phyloP scores from a whole-genome alignment of 768 basidiomycete genomes.

The Termitomyces sp. region DNA sequence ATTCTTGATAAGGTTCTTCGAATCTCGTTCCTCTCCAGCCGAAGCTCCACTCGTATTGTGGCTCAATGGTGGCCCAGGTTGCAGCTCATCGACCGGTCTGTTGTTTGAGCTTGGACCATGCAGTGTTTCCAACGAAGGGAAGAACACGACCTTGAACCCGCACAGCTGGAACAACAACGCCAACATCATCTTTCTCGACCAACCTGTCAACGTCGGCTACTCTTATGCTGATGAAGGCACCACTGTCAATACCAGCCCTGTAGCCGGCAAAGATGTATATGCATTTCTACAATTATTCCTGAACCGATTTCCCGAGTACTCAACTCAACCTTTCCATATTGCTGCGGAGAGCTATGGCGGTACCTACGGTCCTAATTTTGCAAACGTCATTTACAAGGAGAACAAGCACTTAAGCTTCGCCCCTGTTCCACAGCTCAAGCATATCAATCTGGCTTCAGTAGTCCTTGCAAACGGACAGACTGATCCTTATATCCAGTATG shows the following conservation, averaged over 20 bases:
- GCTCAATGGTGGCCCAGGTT: slow-evolving; percentile 80
- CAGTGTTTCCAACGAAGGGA: slow-evolving; percentile 59
- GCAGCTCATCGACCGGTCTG: slow-evolving; percentile 75
- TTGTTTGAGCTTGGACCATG: slow-evolving; percentile 94
- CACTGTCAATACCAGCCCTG: slow-evolving; percentile 72
- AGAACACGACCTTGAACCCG: slow-evolving; percentile 66
- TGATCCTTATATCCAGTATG: slow-evolving; percentile 79
- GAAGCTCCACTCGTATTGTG: slow-evolving; percentile 83
- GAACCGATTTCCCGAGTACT: slow-evolving; percentile 68
- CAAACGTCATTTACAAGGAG: slow-evolving; percentile 71
- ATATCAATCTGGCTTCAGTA: slow-evolving; percentile 78
- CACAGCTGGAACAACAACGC: slow-evolving; percentile 82
- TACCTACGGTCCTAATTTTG: slow-evolving; percentile 82
- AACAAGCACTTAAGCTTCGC: slow-evolving; percentile 53
- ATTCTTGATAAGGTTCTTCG: slow-evolving; percentile 67
- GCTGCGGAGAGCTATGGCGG: slow-evolving; percentile 80
- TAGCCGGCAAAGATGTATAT: slow-evolving; percentile 87
- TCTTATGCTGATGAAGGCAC: slow-evolving; percentile 78
- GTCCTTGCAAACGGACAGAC: slow-evolving; percentile 88
- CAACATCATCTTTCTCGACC: slow-evolving; percentile 72
- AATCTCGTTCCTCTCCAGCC: slow-evolving; percentile 66
- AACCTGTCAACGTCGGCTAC: slow-evolving; percentile 88
- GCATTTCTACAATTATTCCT: slow-evolving; percentile 81
- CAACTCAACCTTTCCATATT: slow-evolving; percentile 65
- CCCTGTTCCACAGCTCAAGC: slow-evolving; percentile 43